These are phyloP conservation scores for Camellia sinensis DNA, from an alignment of 148 eudicot genomes.

Conservation along the genomic window DNA sequence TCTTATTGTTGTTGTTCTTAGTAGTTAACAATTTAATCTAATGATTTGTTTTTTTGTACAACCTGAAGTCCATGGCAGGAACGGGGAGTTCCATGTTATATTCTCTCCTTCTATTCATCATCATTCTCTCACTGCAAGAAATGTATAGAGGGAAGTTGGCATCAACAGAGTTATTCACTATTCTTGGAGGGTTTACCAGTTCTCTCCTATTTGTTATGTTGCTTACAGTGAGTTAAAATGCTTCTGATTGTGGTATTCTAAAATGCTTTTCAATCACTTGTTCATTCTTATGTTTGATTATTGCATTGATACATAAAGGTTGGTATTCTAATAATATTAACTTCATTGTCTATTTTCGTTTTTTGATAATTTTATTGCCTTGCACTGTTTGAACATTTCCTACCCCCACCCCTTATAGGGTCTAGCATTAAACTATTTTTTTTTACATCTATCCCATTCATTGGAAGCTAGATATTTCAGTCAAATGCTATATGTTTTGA, in stretches of 20 bases:
- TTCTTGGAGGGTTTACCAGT: constrained; percentile 86
- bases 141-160: constrained; percentile 80
- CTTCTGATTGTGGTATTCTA: background rate
- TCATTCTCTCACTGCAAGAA: constrained; percentile 72
- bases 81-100: constrained; percentile 79
- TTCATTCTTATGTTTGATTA: background rate
- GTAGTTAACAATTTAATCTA: background rate
- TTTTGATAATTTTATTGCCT: background rate
- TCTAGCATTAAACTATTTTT: background rate
- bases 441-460: background rate
- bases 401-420: background rate
- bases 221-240: constrained; percentile 53
- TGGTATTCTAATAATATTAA: background rate
- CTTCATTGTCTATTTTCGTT: background rate
- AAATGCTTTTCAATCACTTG: background rate
- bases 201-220: constrained; percentile 62
- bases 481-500: background rate
- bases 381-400: background rate
- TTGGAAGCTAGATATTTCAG: background rate
- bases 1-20: background rate
- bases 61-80: constrained; percentile 52
- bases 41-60: background rate
- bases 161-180: constrained; percentile 77
- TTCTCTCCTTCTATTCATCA: constrained; percentile 60
- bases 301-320: background rate